These are phyloP conservation scores for Lachnellula cervina DNA, from an alignment of 2,329 filamentous ascomycete species.

Conservation along the genomic window DNA sequence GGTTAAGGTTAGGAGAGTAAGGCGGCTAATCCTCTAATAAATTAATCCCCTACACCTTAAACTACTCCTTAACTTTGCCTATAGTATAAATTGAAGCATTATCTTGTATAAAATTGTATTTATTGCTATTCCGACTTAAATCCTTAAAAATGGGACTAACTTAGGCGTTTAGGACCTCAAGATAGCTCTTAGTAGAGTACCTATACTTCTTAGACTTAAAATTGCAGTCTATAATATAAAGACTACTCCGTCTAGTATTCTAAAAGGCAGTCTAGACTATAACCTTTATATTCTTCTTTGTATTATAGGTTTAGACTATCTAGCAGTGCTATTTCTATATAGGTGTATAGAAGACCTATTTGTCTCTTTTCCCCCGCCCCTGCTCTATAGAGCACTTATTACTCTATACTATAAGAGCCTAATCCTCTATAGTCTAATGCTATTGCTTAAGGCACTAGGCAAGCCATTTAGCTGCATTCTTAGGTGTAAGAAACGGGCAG, in stretches of 20 bases:
- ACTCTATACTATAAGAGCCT: no score
- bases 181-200: not conserved
- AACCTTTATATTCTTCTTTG: no score
- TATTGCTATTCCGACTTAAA: no score
- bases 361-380: no score
- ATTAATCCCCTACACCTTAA: not conserved
- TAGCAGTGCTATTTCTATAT: no score
- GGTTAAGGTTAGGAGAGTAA: slow-evolving; percentile 2
- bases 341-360: no score
- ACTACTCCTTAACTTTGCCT: not conserved
- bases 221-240: not conserved
- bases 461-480: not conserved
- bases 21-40: slow-evolving; percentile 45
- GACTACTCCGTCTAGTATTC: not conserved
- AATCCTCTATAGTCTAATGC: no score
- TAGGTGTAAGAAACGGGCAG: not conserved
- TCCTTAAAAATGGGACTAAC: no score
- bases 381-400: no score
- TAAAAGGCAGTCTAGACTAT: not conserved
- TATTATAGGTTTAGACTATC: no score
- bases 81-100: not conserved
- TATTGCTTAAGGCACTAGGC: not conserved
- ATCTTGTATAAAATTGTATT: no score
- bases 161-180: no score
- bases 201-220: slow-evolving; percentile 2